Percentiles rank a stretch among this genome's conserved stretches.
Evolutionary conservation across 2,329 filamentous ascomycete genomes (phyloP).

Genomic region (Epichloe uncinata): DNA sequence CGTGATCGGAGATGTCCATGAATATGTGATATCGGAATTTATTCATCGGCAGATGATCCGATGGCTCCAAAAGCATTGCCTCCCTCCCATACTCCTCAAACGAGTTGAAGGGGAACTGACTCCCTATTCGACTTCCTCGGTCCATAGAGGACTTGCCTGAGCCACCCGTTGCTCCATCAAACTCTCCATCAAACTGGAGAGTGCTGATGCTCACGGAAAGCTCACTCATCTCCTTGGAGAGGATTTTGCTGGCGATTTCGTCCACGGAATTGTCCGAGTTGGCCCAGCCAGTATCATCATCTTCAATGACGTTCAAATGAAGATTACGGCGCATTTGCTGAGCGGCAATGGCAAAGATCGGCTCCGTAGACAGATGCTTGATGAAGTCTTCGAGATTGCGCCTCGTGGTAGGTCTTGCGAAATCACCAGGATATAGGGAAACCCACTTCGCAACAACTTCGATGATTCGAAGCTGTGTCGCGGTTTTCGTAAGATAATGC

Average conservation of each 20-base stretch:
- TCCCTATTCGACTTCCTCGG: conserved; percentile 24
- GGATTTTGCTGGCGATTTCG: conserved; percentile 19
- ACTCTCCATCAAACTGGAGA: conserved; percentile 34
- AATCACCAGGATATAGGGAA: conserved; percentile 80
- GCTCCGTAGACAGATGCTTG: conserved; percentile 55
- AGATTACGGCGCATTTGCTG: conserved; percentile 75
- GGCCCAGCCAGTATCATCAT: conserved; percentile 92
- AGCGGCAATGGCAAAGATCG: conserved; percentile 73
- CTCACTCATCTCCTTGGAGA: conserved; percentile 27
- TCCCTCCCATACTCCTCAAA: conserved; percentile 73
- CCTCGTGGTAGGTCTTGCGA: conserved; percentile 64
- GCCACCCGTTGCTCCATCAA: conserved; percentile 31
- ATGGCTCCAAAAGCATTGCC: conserved; percentile 58
- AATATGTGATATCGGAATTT: conserved; percentile 85
- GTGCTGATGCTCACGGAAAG: conserved; percentile 30
- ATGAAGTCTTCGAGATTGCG: conserved; percentile 65
- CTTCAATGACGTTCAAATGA: conserved; percentile 58
- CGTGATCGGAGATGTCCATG: conserved; percentile 74
- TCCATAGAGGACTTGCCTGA: conserved; percentile 30
- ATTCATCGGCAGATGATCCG: conserved; percentile 54
- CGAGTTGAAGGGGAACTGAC: conserved; percentile 46
- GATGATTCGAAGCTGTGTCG: conserved; percentile 71
- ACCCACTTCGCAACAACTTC: conserved; percentile 84
- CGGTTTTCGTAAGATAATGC: conserved; percentile 62
- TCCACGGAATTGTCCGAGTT: conserved; percentile 50